phyloP scores from a whole-genome alignment of 1,139 yeast genomes.

The Pichia sp. region DNA sequence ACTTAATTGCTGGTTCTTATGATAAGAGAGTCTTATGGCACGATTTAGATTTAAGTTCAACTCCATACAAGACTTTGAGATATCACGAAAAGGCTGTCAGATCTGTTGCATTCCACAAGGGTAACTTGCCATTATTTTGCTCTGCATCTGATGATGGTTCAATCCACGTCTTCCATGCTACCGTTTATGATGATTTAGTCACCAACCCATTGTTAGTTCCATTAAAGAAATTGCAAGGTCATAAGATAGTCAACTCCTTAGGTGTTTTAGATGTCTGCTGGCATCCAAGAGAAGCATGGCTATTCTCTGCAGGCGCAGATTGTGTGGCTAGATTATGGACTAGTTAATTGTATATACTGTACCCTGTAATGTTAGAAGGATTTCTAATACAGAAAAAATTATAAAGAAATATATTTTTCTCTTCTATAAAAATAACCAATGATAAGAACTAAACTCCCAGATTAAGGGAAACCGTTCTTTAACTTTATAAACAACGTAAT shows the following conservation, averaged over 20 bases:
- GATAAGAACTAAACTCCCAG: too few relatives aligned
- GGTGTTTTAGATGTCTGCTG: constrained; percentile 91
- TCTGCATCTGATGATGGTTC: constrained; percentile 97
- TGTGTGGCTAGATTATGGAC: constrained; percentile 98
- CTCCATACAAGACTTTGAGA: constrained; percentile 94
- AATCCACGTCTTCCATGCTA: constrained; percentile 94
- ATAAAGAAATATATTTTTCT: too few relatives aligned
- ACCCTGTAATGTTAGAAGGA: too few relatives aligned
- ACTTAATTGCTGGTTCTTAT: constrained; percentile 85
- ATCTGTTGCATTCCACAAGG: constrained; percentile 82
- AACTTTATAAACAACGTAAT: too few relatives aligned
- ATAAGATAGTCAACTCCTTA: constrained; percentile 70
- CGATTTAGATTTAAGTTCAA: constrained; percentile 83
- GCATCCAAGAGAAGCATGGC: constrained; percentile 99
- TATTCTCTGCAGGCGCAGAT: constrained; percentile 98
- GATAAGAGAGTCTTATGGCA: constrained; percentile 98
- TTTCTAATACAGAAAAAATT: too few relatives aligned
- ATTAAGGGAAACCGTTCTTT: too few relatives aligned
- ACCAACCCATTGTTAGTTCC: constrained; percentile 96
- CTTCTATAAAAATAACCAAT: too few relatives aligned
- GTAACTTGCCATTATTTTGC: constrained; percentile 83
- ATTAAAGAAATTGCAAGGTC: constrained; percentile 92
- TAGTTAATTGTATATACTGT: constrained; percentile 40
- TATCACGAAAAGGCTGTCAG: constrained; percentile 96
- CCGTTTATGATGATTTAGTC: constrained; percentile 94